A percentile compares a stretch with the other conserved stretches of the same genome.
Evolutionary conservation across 2,329 filamentous ascomycete genomes (phyloP).

Genomic region (Aspergillus caelatus): DNA sequence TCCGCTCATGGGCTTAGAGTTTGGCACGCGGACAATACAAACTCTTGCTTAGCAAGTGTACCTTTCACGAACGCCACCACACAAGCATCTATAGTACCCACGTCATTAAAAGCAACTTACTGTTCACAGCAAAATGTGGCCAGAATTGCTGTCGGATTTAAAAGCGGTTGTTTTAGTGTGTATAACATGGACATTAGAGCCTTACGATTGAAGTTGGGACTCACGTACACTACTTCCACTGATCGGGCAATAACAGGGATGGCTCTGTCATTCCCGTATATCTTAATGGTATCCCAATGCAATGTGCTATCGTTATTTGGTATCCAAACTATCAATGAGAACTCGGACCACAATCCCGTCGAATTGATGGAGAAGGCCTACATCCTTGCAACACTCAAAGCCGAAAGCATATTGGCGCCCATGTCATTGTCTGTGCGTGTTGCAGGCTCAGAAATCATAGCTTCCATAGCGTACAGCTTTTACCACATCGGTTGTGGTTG

Average conservation of each 20-base stretch:
- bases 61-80: slow-evolving; percentile 30
- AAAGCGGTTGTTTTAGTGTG: slow-evolving; percentile 70
- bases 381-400: slow-evolving; percentile 76
- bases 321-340: slow-evolving; percentile 44
- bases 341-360: slow-evolving; percentile 1
- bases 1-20: slow-evolving; percentile 69
- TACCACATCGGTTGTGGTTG: slow-evolving; percentile 76
- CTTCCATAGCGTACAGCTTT: slow-evolving; percentile 84
- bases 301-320: slow-evolving; percentile 77
- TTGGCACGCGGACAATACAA: slow-evolving; percentile 71
- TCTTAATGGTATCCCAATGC: slow-evolving; percentile 75
- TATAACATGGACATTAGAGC: slow-evolving; percentile 62
- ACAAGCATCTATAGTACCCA: slow-evolving; percentile 70
- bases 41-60: slow-evolving; percentile 59
- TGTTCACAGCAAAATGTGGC: slow-evolving; percentile 49
- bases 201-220: slow-evolving; percentile 52
- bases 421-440: slow-evolving; percentile 81
- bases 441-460: slow-evolving; percentile 66
- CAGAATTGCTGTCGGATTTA: slow-evolving; percentile 69
- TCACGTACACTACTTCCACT: slow-evolving; percentile 63
- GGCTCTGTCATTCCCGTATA: slow-evolving; percentile 73
- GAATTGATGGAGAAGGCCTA: slow-evolving; percentile 36
- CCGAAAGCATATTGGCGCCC: slow-evolving; percentile 76
- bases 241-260: slow-evolving; percentile 70
- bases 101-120: slow-evolving; percentile 50